Evolutionary conservation across 208 protist species (phyloP).

Genomic region (Leishmania tarentolae): DNA sequence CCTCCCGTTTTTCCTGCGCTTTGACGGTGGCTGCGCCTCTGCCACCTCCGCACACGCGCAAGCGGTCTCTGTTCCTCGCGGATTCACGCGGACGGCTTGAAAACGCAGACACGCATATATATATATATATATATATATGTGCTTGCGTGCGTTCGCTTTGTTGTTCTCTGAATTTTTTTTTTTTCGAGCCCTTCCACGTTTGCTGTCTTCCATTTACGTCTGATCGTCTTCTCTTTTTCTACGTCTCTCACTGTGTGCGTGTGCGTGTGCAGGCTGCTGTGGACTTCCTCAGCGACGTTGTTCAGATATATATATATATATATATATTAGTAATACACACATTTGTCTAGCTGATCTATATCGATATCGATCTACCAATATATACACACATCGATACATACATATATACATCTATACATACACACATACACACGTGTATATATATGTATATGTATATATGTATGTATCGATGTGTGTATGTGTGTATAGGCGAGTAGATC

Average conservation of each 20-base stretch:
- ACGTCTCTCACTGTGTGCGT: slow-evolving; percentile 14
- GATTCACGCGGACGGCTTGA: background rate
- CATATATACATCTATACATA: too few relatives aligned
- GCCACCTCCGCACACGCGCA: background rate
- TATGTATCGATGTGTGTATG: background rate
- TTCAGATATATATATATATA: too few relatives aligned
- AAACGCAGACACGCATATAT: background rate
- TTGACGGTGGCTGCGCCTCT: too few relatives aligned
- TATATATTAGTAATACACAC: too few relatives aligned
- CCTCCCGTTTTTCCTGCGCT: background rate
- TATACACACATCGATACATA: too few relatives aligned
- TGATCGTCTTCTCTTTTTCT: background rate
- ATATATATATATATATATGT: background rate
- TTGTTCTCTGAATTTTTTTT: background rate
- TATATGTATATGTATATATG: background rate
- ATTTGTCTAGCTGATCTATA: too few relatives aligned
- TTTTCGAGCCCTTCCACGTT: background rate
- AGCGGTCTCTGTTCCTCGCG: background rate
- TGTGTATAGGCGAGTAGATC: background rate
- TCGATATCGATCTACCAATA: too few relatives aligned
- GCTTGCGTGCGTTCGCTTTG: background rate
- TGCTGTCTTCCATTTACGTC: background rate
- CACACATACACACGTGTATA: too few relatives aligned
- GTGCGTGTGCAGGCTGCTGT: background rate
- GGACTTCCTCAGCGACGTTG: background rate